A percentile compares a stretch with the other conserved stretches of the same genome.
These are phyloP conservation scores for Pseudopediastrum boryanum DNA, from an alignment of 139 green algal species.

Conservation along the genomic window DNA sequence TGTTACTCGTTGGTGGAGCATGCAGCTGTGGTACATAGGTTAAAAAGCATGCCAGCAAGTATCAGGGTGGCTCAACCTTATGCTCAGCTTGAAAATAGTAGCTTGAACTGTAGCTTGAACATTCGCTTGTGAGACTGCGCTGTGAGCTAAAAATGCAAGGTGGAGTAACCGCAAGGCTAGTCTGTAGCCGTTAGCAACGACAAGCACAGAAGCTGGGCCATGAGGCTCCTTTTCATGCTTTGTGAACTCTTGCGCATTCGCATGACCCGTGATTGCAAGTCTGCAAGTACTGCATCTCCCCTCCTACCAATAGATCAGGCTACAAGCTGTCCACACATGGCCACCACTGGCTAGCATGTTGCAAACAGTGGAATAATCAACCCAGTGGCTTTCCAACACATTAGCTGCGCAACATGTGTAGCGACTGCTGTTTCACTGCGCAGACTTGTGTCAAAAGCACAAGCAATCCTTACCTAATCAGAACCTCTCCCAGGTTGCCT, in stretches of 20 bases:
- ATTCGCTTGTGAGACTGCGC: neutral
- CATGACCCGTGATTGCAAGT: neutral
- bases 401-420: too few species aligned
- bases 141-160: too few species aligned
- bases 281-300: neutral
- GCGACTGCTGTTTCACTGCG: slow-evolving; percentile 40
- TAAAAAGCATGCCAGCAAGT: neutral
- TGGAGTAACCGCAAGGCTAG: too few species aligned
- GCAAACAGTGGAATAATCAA: too few species aligned
- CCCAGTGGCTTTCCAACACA: too few species aligned
- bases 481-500: slow-evolving; percentile 91
- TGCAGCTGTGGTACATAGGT: neutral
- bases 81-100: neutral
- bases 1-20: neutral
- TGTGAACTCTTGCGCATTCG: neutral
- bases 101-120: neutral
- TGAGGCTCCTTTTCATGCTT: neutral
- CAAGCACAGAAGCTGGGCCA: neutral
- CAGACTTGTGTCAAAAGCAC: slow-evolving; percentile 89
- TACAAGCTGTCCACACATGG: too few species aligned
- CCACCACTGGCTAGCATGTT: too few species aligned
- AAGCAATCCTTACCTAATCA: slow-evolving; percentile 31
- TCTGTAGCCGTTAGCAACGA: too few species aligned
- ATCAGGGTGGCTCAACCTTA: neutral
- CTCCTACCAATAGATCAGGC: neutral